Evolutionary conservation across 805 yeast species (phyloP), one percentile per base, ranked within the genome.

Genomic region (Sugiyamaella valdiviana): DNA sequence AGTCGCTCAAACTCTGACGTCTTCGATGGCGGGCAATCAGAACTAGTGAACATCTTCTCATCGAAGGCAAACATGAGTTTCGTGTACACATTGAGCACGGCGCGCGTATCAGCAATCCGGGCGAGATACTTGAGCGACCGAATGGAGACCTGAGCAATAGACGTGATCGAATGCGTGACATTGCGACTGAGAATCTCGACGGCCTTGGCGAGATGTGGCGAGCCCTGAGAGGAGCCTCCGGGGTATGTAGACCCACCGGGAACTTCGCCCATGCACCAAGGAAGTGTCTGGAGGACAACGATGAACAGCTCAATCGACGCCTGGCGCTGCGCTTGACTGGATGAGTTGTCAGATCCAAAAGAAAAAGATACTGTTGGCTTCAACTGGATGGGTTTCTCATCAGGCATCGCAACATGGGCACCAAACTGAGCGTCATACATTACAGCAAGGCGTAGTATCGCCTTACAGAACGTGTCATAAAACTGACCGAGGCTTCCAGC

Each of bases 111-210:
- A 51, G 75, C 79, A 43, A 78, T 78, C 1, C 82, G 70, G 1
- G 95, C 88, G 20, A 91, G 63, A 20, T 75, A 72, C 51, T 78
- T 82, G 45, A 90, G 66, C 1, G 95, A 78, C 40, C 69, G 71
- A 9, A 79, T 70, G 0, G 93, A 77, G 26, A 89, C 83, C 15
- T 69, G 66, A 1, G 89, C 74, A 6, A 90, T 79, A n/a, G 74
- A 68, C 4, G 65, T 66, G 53, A 82, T 82, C 1, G 75, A 71
- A 63, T 89, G 95, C 1, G 83, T 78, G 2, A 87, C 77, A 60
- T 89, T 88, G 49, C 87, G 73, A 37, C 90, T 81, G 14, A 93
- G 68, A 2, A 88, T 69, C 50, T 91, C 98, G 21, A 90, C 78
- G 1, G 83, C 69, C 26, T 78, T 75, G 15, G 47, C 22, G 12